Conservation (phyloP, 768 basidiomycete genomes). For the Polyporus arcularius region DNA sequence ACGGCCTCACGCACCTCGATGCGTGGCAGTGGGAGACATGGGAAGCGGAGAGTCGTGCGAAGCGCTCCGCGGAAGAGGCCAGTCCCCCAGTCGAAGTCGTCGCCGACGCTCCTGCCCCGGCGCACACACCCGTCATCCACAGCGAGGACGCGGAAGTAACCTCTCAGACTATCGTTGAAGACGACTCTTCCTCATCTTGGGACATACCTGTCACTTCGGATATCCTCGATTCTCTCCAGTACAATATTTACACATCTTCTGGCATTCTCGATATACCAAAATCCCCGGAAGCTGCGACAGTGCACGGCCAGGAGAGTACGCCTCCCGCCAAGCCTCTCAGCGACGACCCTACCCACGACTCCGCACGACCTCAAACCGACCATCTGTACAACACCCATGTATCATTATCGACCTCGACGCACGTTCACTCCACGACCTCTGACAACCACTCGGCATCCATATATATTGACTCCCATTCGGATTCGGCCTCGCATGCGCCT, state of each 20-base stretch:
- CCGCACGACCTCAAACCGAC: conserved; percentile 18
- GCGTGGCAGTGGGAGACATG: conserved; percentile 92
- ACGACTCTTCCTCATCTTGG: background rate
- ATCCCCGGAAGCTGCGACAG: background rate
- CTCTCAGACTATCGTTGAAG: background rate
- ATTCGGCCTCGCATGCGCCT: conserved; percentile 1
- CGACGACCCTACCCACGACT: conserved; percentile 12
- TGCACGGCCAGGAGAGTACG: background rate
- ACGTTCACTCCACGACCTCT: conserved; percentile 6
- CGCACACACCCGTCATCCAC: conserved; percentile 4
- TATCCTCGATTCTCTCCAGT: background rate
- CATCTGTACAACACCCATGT: conserved; percentile 22
- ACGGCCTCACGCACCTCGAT: conserved; percentile 94
- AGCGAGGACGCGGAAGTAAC: background rate
- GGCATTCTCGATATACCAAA: background rate
- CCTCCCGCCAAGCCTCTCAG: background rate
- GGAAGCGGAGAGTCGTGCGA: conserved; percentile 63
- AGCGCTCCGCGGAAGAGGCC: conserved; percentile 23
- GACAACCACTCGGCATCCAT: conserved; percentile 14
- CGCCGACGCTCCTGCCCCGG: conserved; percentile 23
- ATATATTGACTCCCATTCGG: conserved; percentile 5
- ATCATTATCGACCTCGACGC: conserved; percentile 10
- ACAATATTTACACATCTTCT: background rate
- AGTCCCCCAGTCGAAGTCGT: conserved; percentile 28
- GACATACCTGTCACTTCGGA: background rate